Evolutionary conservation across 1,284 basidiomycete genomes (phyloP).

Genomic region (Cryptococcus hybrid): DNA sequence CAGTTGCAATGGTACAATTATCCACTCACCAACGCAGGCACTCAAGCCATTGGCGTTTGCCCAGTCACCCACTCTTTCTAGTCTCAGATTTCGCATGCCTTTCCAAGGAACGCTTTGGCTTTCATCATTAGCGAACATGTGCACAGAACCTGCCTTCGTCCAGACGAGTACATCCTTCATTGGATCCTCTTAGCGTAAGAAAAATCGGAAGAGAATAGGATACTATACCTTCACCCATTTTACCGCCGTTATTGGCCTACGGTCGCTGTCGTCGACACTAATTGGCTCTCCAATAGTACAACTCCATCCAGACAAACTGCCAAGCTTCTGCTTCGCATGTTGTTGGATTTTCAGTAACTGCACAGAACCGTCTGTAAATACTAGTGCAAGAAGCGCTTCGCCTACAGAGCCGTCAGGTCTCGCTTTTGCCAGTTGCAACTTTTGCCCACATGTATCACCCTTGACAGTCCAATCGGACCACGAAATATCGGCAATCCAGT

Average conservation of each 20-base stretch:
- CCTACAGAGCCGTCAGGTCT: constrained; percentile 9
- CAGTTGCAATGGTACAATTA: neutral
- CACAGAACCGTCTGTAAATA: constrained; percentile 28
- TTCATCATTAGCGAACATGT: constrained; percentile 17
- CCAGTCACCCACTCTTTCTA: constrained; percentile 41
- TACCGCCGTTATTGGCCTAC: constrained; percentile 19
- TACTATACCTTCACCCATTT: constrained; percentile 33
- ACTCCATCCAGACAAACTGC: too few species aligned
- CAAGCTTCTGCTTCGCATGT: neutral
- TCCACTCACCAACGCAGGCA: constrained; percentile 32
- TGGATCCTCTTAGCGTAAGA: constrained; percentile 4
- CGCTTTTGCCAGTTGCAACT: constrained; percentile 4
- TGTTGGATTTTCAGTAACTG: neutral
- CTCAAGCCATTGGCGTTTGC: constrained; percentile 36
- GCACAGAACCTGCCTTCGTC: constrained; percentile 36
- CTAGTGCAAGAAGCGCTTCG: constrained; percentile 22
- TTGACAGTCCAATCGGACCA: constrained; percentile 32
- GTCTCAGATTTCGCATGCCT: constrained; percentile 13
- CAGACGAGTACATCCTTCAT: constrained; percentile 31
- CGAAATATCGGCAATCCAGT: constrained; percentile 19
- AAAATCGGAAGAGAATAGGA: neutral
- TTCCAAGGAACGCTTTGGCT: constrained; percentile 11
- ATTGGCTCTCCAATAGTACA: neutral
- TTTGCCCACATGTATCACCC: constrained; percentile 17
- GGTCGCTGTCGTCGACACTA: neutral